Evolutionary conservation across 345 rosid genomes (phyloP), one percentile per base, ranked within the genome.

Genomic region (Passiflora organensis): DNA sequence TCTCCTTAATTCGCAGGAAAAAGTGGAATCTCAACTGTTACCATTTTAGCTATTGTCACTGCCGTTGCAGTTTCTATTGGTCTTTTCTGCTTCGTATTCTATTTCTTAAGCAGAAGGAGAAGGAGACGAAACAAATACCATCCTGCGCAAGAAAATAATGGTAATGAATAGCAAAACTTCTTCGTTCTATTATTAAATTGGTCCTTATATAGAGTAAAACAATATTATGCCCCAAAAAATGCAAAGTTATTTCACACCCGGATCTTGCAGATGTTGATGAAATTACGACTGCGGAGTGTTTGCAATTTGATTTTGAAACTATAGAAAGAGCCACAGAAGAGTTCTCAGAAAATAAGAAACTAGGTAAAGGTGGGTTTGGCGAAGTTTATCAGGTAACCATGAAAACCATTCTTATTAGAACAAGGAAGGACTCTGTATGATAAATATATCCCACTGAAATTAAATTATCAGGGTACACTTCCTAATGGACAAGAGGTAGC

Each of bases 311-410:
- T 51, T 62, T 80, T 1, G 61, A 32, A 2, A 58, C 67, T 6
- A 69, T 84, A 11, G 57, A 72, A 67, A 60, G 48, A 17, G 83
- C 89, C 0, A 79, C 87, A 14, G 45, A 78, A 19, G 64, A 71
- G 38, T 84, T 87, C 60, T 75, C 87, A 12, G 60, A 24, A 3
- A 50, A 70, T n/a, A 80, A 82, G 53, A 79, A 77, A 61, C 72
- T 84, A 46, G 96, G 96, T 39, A 74, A 59, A 46, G 95, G 95
- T 21, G 95, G 91, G 48, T 84, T 82, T 53, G 82, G 91, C 47
- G 83, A 60, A 38, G 91, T 87, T 66, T 84, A 72, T 72, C 72
- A 70, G 85, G 89, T 82, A 68, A 10, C n/a, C n/a, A n/a, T n/a
- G 48, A 2, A 41, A 20, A 1, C 34, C 34, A 28, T 28, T 28